A percentile compares a stretch with the other conserved stretches of the same genome.
phyloP scores from a whole-genome alignment of 2,329 filamentous ascomycete genomes.

The Hortaea werneckii region DNA sequence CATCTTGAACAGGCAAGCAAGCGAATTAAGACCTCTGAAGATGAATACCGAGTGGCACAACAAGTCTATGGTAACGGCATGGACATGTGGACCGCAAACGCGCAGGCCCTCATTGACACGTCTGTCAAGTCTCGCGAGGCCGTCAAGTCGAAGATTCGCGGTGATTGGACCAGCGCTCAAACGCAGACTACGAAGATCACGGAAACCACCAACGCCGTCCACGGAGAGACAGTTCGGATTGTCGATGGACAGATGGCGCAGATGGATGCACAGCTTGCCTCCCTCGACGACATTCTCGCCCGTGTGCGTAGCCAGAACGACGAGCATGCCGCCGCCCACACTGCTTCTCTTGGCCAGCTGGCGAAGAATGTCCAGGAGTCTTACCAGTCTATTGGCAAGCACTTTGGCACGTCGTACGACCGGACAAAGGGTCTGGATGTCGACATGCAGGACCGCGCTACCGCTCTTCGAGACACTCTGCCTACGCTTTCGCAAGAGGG shows the following conservation, averaged over 20 bases:
- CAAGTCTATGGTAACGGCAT: slow-evolving; percentile 60
- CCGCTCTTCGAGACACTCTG: slow-evolving; percentile 50
- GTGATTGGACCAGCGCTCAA: slow-evolving; percentile 74
- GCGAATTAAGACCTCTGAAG: slow-evolving; percentile 26
- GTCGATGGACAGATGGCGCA: slow-evolving; percentile 83
- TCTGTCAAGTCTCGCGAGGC: slow-evolving; percentile 64
- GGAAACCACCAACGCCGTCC: slow-evolving; percentile 72
- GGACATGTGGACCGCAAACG: slow-evolving; percentile 61
- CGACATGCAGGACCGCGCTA: slow-evolving; percentile 54
- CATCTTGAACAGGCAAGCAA: slow-evolving; percentile 56
- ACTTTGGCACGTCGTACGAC: slow-evolving; percentile 59
- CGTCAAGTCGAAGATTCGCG: slow-evolving; percentile 71
- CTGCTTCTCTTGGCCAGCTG: slow-evolving; percentile 54
- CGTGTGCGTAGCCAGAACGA: slow-evolving; percentile 73
- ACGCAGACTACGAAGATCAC: slow-evolving; percentile 77
- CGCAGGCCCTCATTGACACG: slow-evolving; percentile 58
- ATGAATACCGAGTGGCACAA: slow-evolving; percentile 51
- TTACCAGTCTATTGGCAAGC: slow-evolving; percentile 58
- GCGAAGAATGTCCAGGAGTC: slow-evolving; percentile 61
- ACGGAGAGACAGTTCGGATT: slow-evolving; percentile 79
- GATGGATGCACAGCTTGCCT: slow-evolving; percentile 78
- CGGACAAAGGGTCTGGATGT: slow-evolving; percentile 59
- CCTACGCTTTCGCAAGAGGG: slow-evolving; percentile 46
- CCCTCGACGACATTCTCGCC: slow-evolving; percentile 81
- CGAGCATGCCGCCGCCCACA: slow-evolving; percentile 61